A percentile compares a stretch with the other conserved stretches of the same genome.
These are phyloP conservation scores for Aspergillus sp. DNA, from an alignment of 2,329 filamentous ascomycete species.

Conservation along the genomic window DNA sequence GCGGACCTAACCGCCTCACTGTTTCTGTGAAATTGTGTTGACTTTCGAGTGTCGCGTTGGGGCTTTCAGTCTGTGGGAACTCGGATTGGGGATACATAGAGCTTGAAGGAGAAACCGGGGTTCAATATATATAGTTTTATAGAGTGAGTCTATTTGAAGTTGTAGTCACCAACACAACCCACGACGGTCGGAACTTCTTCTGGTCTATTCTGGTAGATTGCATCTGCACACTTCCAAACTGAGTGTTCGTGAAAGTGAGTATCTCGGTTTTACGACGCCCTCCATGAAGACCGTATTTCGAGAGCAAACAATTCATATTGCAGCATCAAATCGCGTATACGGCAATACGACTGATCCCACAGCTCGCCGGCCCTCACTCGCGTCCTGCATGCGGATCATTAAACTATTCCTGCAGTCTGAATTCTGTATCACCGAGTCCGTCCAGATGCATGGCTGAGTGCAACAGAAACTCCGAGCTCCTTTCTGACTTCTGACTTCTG, in stretches of 20 bases:
- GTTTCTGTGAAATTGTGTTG: background rate
- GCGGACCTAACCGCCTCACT: background rate
- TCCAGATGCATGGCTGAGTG: background rate
- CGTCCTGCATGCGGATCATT: constrained; percentile 2
- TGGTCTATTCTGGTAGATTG: too few relatives aligned
- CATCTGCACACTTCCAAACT: too few relatives aligned
- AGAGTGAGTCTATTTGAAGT: too few relatives aligned
- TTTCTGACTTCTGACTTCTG: background rate
- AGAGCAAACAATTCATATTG: background rate
- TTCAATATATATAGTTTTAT: too few relatives aligned
- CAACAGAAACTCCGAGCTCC: background rate
- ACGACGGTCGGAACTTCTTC: too few relatives aligned
- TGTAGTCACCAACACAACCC: too few relatives aligned
- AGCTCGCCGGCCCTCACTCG: background rate
- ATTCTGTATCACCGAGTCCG: background rate
- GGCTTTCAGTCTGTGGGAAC: too few relatives aligned
- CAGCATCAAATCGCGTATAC: background rate
- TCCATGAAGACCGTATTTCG: background rate
- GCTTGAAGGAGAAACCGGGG: too few relatives aligned
- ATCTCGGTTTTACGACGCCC: background rate
- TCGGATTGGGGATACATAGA: too few relatives aligned
- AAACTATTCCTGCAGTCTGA: constrained; percentile 1
- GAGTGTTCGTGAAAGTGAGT: background rate
- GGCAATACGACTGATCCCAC: background rate
- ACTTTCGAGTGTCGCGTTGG: too few relatives aligned